Conservation (phyloP, 2,329 filamentous ascomycete genomes). For the Colletotrichum limetticola region DNA sequence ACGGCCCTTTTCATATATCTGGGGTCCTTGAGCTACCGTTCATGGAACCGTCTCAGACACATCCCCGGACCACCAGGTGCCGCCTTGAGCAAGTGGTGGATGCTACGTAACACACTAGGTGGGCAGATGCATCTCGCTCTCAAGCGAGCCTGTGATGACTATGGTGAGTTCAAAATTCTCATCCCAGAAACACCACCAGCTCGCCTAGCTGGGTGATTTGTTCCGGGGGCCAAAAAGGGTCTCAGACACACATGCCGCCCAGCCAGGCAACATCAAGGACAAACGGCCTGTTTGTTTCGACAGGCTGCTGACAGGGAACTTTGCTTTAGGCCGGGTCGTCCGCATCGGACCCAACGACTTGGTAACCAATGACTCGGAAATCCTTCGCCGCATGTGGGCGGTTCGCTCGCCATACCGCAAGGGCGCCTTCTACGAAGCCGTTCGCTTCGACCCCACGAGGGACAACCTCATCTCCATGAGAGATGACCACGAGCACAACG, state of each 20-base stretch:
- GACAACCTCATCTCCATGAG: slow-evolving; percentile 47
- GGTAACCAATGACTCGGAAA: slow-evolving; percentile 47
- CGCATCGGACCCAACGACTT: slow-evolving; percentile 49
- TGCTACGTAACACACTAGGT: slow-evolving; percentile 41
- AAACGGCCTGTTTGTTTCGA: slow-evolving; percentile 14
- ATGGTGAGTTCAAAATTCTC: slow-evolving; percentile 25
- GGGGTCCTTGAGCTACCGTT: slow-evolving; percentile 31
- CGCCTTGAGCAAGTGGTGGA: slow-evolving; percentile 46
- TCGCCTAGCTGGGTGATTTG: not conserved
- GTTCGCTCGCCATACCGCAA: slow-evolving; percentile 45
- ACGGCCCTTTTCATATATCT: slow-evolving; percentile 26
- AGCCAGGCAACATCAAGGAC: not conserved
- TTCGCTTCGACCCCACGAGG: slow-evolving; percentile 43
- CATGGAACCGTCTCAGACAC: slow-evolving; percentile 48
- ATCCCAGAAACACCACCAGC: not conserved
- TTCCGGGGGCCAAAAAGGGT: slow-evolving; percentile 4
- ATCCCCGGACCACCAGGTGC: slow-evolving; percentile 47
- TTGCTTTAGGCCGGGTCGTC: slow-evolving; percentile 43
- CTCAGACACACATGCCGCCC: slow-evolving; percentile 35
- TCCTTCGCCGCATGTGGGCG: slow-evolving; percentile 46
- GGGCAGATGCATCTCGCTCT: slow-evolving; percentile 37
- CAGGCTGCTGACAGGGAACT: slow-evolving; percentile 34
- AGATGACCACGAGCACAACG: slow-evolving; percentile 52
- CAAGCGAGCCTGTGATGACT: slow-evolving; percentile 36
- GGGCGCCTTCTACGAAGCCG: slow-evolving; percentile 52